Base-by-base conservation (phyloP, 768 basidiomycete species). In the Kwoniella pini region DNA sequence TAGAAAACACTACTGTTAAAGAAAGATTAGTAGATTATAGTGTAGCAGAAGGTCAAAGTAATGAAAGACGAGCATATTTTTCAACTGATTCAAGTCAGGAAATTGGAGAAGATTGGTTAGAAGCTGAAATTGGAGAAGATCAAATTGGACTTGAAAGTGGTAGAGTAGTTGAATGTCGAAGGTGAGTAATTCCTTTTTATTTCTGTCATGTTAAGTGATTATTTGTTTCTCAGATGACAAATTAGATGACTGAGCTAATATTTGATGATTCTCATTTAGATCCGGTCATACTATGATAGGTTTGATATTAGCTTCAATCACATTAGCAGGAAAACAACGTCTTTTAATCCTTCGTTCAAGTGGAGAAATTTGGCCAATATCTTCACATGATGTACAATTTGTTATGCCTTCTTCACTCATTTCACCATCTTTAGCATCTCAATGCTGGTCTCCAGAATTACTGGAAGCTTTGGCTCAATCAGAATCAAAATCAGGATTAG, bases 351-450 rank as follows among this genome's bases (percentile, higher is more conserved):
- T 75, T 3, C 64, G 68, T 24, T 55, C 70, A 5, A 61, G 62
- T 11, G 76, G 76, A 13, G 74, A 74, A 42, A 62, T 72, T 24
- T 68, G 72, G 64, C 75, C 74, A 2, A 56, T 69, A 5, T 65
- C 71, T 1, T 19, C 65, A 0, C 62, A 70, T 22, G 74, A 76
- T 59, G 72, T 79, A 15, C 76, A 76, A 64, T 79, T 70, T 60
- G 59, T 74, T 58, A 69, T 77, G 58, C 75, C 75, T 6, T 27
- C 62, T 0, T 66, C 65, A 4, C 58, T 70, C 39, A 58, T 72
- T 33, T 56, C 68, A 1, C 40, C 51, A 12, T 17, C 52, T 13
- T 53, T 72, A 6, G 56, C 63, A 17, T 51, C 57, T 15, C 9
- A 49, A 38, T 72, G 71, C 50, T 72, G 71, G 69, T 64, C 59